A percentile compares a stretch with the other conserved stretches of the same genome.
phyloP scores from a whole-genome alignment of 805 yeast species.

The Zygosaccharomyces bailii region DNA sequence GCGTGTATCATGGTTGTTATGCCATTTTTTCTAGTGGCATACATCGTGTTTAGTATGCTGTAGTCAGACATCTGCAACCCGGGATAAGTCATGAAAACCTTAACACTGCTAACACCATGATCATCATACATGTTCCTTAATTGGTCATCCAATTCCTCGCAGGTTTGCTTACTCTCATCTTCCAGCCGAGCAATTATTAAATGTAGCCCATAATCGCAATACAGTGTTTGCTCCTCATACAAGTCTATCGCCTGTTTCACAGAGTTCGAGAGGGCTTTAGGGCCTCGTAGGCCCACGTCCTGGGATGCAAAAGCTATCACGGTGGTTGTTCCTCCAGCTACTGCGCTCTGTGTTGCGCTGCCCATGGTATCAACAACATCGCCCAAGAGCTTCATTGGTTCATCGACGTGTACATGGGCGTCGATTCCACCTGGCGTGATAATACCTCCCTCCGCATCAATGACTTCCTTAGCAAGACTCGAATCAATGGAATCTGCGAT shows the following conservation, averaged over 20 bases:
- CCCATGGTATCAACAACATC: conserved; percentile 44
- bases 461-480: conserved; percentile 27
- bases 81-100: conserved; percentile 47
- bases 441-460: conserved; percentile 47
- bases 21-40: conserved; percentile 40
- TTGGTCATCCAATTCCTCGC: conserved; percentile 28
- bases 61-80: conserved; percentile 41
- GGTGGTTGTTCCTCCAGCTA: conserved; percentile 51
- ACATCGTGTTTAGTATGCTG: conserved; percentile 40
- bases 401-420: conserved; percentile 48
- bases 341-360: conserved; percentile 44
- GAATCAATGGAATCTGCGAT: conserved; percentile 35
- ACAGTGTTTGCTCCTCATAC: conserved; percentile 16
- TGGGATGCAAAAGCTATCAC: conserved; percentile 48
- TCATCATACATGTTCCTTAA: conserved; percentile 36
- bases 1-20: conserved; percentile 52
- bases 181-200: conserved; percentile 40
- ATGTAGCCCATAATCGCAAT: conserved; percentile 50
- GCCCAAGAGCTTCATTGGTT: conserved; percentile 37
- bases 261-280: conserved; percentile 34
- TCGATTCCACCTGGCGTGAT: conserved; percentile 54
- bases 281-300: conserved; percentile 33
- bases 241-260: conserved; percentile 30
- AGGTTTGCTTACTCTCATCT: conserved; percentile 16
- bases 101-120: conserved; percentile 41